Base-by-base conservation (phyloP, 257 asterid genomes). In the Capsicum rhomboideum region DNA sequence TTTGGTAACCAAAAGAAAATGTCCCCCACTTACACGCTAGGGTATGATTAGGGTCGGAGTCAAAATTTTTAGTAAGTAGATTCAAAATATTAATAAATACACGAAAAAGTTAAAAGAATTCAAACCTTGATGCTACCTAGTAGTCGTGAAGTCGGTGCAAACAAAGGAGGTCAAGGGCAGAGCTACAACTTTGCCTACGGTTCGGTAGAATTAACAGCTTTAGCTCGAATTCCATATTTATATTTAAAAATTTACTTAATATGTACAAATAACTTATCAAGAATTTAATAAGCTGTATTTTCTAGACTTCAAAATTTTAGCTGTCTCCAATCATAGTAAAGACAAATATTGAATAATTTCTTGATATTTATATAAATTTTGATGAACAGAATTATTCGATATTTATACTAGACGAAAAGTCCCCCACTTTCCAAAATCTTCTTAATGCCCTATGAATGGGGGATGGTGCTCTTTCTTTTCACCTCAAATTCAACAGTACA, bases 41-140 rank as follows among this genome's bases (percentile, higher is more conserved):
- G 1, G 8, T 66, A 11, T 0, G 0, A 1, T 17, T 3, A 2
- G 8, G 8, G 6, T 1, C 0, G 3, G 4, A 14, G 13, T 17
- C 4, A 31, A 0, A 31, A 67, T 7, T 31, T 31, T 67, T 8
- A 17, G 3, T 16, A 3, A 16, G 7, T 21, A 7, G 1, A 28
- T 29, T 29, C 0, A 64, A 64, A 13, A 28, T 29, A 64, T 28
- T 28, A 12, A 13, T 59, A 26, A 59, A 59, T 0, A 59, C 2
- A 21, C 10, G 2, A 59, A 7, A 21, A 21, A 11, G 1, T 21
- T 1, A 21, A 23, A 23, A 23, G 9, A 59, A 59, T 23, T 55
- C 23, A 6, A 16, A 17, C 23, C 10, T 18, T 0, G 23, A 1
- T 55, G 61, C 0, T 5, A 16, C 44, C 4, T 16, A 64, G 6